phyloP scores from a whole-genome alignment of 352 stramenopile species.

The Globisporangium camurandrum region DNA sequence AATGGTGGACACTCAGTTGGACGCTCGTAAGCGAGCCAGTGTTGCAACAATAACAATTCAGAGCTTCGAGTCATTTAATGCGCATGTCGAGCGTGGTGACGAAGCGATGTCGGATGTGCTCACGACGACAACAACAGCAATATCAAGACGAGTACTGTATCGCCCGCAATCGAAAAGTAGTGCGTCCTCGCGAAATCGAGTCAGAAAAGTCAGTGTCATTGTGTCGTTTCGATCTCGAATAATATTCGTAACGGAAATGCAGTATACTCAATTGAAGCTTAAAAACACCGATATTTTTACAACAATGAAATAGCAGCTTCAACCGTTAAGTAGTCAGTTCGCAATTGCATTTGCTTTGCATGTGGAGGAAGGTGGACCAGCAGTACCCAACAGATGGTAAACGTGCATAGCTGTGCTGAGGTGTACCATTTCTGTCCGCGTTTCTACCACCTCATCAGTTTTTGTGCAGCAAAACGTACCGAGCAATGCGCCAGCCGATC shows the following conservation, averaged over 20 bases:
- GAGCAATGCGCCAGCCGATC: conserved; percentile 7
- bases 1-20: not conserved
- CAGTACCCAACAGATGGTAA: conserved; percentile 16
- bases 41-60: no score
- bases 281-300: no score
- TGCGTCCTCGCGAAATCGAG: no score
- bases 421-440: no score
- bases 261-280: not conserved
- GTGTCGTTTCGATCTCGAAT: not conserved
- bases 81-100: not conserved
- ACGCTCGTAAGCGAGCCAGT: not conserved
- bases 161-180: no score
- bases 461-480: no score
- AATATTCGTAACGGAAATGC: not conserved
- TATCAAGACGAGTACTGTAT: not conserved
- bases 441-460: no score
- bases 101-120: not conserved
- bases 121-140: not conserved
- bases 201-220: not conserved
- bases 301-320: no score
- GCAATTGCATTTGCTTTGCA: not conserved
- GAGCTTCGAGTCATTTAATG: no score
- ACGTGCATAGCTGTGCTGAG: conserved; percentile 1
- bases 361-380: conserved; percentile 13
- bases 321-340: no score